Conservation (phyloP, 306 rosid genomes). For the peach (Prunus persica) region DNA sequence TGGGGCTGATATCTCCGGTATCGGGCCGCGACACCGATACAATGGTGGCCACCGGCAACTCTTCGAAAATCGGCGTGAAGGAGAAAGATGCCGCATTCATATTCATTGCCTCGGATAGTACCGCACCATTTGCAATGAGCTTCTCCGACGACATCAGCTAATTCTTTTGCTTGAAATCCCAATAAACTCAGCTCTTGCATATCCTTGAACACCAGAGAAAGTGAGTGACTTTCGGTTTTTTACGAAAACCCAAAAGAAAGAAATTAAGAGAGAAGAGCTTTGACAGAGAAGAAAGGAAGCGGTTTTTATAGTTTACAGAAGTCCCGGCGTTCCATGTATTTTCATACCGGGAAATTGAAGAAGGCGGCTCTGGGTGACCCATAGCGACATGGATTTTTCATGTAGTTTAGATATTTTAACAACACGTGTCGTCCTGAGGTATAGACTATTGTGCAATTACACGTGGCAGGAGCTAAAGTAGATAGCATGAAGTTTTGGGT, state of each 20-base stretch:
- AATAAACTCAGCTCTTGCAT: conserved; percentile 4
- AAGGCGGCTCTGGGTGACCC: background rate
- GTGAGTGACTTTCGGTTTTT: background rate
- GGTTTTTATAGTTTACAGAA: conserved; percentile 35
- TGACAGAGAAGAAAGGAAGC: background rate
- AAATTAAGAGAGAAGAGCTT: background rate
- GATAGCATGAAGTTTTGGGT: conserved; percentile 6
- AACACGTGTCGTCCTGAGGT: background rate
- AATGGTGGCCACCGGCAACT: conserved; percentile 64
- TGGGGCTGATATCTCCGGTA: conserved; percentile 76
- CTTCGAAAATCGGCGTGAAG: conserved; percentile 49
- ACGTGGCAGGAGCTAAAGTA: background rate
- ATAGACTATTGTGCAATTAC: background rate
- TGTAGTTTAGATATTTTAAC: no score
- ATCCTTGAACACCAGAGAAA: background rate
- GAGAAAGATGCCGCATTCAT: conserved; percentile 24
- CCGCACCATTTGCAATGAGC: conserved; percentile 33
- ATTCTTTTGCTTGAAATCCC: background rate
- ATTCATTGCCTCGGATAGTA: conserved; percentile 32
- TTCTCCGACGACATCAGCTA: conserved; percentile 60
- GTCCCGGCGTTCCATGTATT: background rate
- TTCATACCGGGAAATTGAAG: background rate
- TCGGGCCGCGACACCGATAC: conserved; percentile 74
- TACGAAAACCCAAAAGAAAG: background rate
- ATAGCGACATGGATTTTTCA: background rate